Conservation (phyloP, 177 flowering plant genomes). For the Tripterygium wilfordii region DNA sequence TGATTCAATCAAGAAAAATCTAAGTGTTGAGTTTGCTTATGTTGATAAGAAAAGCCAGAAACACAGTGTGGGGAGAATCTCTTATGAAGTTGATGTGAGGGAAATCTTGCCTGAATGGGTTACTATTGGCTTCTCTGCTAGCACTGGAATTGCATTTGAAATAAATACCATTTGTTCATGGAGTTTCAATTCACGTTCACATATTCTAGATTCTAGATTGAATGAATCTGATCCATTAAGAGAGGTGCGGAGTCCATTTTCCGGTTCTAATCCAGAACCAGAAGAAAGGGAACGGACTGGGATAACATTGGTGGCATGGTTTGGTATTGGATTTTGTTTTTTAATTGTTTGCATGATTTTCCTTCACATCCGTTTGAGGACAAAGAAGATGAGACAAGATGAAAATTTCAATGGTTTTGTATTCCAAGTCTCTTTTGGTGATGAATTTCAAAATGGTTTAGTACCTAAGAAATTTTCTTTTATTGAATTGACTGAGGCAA, state of each 20-base stretch:
- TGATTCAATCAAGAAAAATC: too few relatives aligned
- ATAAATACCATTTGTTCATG: slow-evolving; percentile 22
- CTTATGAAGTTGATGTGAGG: slow-evolving; percentile 28
- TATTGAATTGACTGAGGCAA: slow-evolving; percentile 12
- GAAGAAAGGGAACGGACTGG: too few relatives aligned
- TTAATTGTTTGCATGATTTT: too few relatives aligned
- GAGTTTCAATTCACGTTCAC: slow-evolving; percentile 29
- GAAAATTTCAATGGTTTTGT: background rate
- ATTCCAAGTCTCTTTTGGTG: slow-evolving; percentile 1
- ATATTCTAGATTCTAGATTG: background rate
- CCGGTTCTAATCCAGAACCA: slow-evolving; percentile 3
- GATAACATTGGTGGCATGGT: too few relatives aligned
- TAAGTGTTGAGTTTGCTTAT: too few relatives aligned
- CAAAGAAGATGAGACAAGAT: background rate
- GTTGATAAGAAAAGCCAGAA: too few relatives aligned
- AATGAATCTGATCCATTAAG: too few relatives aligned
- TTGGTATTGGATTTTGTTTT: too few relatives aligned
- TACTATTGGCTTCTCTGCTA: slow-evolving; percentile 33
- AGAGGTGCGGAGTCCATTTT: background rate
- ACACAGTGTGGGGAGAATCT: too few relatives aligned
- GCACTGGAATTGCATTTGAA: slow-evolving; percentile 10
- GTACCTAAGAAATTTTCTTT: slow-evolving; percentile 15
- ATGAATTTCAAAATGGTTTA: slow-evolving; percentile 12
- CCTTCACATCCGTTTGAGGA: slow-evolving; percentile 2
- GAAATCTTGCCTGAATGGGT: slow-evolving; percentile 22